Evolutionary conservation across 2,329 filamentous ascomycete species (phyloP), one percentile per base, ranked within the genome.

Genomic region (Chaetomium olivaceum): DNA sequence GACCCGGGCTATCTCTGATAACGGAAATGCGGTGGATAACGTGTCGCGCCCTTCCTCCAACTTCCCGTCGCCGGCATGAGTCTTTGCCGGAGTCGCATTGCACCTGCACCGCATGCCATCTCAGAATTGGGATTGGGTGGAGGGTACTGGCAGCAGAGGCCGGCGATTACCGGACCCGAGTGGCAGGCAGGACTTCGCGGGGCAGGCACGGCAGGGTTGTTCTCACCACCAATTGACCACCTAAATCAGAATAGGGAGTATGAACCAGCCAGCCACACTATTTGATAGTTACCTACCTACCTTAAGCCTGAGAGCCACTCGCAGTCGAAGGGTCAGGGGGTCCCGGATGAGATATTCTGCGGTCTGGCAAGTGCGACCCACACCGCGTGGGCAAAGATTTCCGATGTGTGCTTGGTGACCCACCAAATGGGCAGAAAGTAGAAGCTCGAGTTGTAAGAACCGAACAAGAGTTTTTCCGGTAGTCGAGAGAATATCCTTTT

Each of bases 41-140:
- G 14, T n/a, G 25, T 27, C 27, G 39, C 25, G 31, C 16, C 2
- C 4, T 6, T 31, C 21, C 36, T 62, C 56, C 48, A 55, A 50
- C 55, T 23, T n/a, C 2, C 55, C 23, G 59, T 14, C 14, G 33
- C n/a, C 27, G 43, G 11, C 2, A 63, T 48, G 61, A 66, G 51
- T 66, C 57, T 46, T 52, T 11, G 48, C 33, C 61, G 27, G 46
- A 48, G 58, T n/a, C 21, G 46, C 54, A 58, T 59, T 58, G 54
- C 56, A 31, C 8, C 51, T 51, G 23, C 25, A 23, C 14, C 50
- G 6, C 14, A 12, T 16, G 23, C 9, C 11, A 52, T n/a, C 31
- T 27, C 21, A 21, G 33, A 21, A 29, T n/a, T 23, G 8, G n/a
- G 8, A 7, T 23, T 48, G 7, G 21, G 46, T 43, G 23, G 16